Evolutionary conservation across 1,139 yeast genomes (phyloP), one percentile per base, ranked within the genome.

Genomic region (Yamadazyma atmosphaerica): DNA sequence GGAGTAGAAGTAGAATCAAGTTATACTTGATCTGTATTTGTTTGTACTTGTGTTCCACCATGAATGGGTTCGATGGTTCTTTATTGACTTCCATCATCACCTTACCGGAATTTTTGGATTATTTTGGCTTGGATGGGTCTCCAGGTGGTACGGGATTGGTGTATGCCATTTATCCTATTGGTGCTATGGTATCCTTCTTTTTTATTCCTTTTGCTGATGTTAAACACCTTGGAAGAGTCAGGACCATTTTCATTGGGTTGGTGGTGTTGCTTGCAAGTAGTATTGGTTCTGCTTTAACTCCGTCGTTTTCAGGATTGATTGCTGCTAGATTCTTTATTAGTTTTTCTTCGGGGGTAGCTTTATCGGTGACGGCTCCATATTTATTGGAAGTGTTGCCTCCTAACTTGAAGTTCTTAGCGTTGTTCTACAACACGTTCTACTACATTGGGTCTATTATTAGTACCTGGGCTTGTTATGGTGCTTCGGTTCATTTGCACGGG

Each of bases 41-140:
- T 11, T 44, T 50, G n/a, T 53, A 53, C 31, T 42, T 51, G 4
- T 39, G 42, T 36, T 42, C 52, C 3, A 52, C 56, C 6, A 44
- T 41, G 41, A 44, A 44, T 40, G 58, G 58, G 4, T 53, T 40
- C 34, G 58, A 53, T 44, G 56, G 56, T 10, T 45, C 53, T 3
- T 41, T 52, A n/a, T 43, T 49, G 40, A 43, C 49, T 8, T 37
- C 49, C 15, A 51, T 53, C 26, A 46, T 48, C 22, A 52, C 56
- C 5, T 41, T 47, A 17, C 48, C 46, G 3, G 51, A 47, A 34
- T 54, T 48, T 32, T 27, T 46, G n/a, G 49, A 43, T 12, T 45
- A 48, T 26, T 53, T 51, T 33, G 36, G 45, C 13, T 36, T 50
- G 9, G 41, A 36, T 34, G 39, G 38, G 7, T 37, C 43, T 13